Percentiles rank a stretch among this genome's conserved stretches.
These are phyloP conservation scores for Sporothrix phasma DNA, from an alignment of 2,329 filamentous ascomycete genomes.

Conservation along the genomic window DNA sequence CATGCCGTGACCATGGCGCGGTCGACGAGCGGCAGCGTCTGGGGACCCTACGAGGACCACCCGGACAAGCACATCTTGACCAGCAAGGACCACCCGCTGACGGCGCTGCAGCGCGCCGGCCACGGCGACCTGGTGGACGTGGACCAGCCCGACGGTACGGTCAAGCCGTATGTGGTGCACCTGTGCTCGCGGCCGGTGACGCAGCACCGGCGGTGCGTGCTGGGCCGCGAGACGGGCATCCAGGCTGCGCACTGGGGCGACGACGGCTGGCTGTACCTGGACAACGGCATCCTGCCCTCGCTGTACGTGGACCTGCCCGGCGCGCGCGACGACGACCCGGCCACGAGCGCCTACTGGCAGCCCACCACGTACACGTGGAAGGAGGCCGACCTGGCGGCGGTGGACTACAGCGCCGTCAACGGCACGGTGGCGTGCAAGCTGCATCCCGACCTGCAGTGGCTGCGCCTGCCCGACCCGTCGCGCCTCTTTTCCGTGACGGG, in stretches of 20 bases:
- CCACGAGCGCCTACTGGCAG: constrained; percentile 35
- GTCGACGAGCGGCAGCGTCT: constrained; percentile 33
- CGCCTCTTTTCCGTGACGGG: constrained; percentile 37
- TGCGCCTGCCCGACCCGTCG: constrained; percentile 45
- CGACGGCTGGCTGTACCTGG: constrained; percentile 54
- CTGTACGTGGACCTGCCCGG: constrained; percentile 43
- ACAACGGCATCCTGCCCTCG: constrained; percentile 45
- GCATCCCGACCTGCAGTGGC: constrained; percentile 47
- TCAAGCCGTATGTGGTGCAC: constrained; percentile 43
- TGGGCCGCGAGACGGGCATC: constrained; percentile 47
- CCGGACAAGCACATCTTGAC: constrained; percentile 49
- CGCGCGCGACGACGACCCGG: constrained; percentile 29
- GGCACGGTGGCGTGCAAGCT: constrained; percentile 24
- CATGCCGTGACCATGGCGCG: constrained; percentile 51
- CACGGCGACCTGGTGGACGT: constrained; percentile 40
- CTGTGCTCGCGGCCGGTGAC: constrained; percentile 41
- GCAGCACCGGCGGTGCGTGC: constrained; percentile 41
- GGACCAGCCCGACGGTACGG: constrained; percentile 31
- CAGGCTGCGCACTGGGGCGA: constrained; percentile 49
- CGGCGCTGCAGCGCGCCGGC: constrained; percentile 43
- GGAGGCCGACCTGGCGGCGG: constrained; percentile 27
- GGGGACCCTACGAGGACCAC: constrained; percentile 53
- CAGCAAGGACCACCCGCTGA: constrained; percentile 39
- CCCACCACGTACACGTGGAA: constrained; percentile 39
- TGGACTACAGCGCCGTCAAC: constrained; percentile 38